Evolutionary conservation across 352 stramenopile species (phyloP).

Genomic region (Saprolegnia diclina): DNA sequence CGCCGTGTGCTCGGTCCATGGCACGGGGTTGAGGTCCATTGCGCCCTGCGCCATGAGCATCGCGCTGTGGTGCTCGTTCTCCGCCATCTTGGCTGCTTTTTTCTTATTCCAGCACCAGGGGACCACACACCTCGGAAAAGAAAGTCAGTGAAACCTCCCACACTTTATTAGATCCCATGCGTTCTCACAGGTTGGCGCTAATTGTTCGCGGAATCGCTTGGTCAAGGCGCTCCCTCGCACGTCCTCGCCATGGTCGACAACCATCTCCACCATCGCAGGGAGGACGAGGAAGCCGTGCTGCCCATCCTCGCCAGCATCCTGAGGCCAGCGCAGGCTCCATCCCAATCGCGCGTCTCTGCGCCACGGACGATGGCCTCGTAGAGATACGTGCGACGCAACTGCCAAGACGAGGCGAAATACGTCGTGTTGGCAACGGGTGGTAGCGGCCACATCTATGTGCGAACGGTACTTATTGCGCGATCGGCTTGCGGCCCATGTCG

Average conservation of each 20-base stretch:
- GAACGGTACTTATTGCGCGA: neutral
- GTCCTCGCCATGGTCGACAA: too few species aligned
- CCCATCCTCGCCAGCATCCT: too few species aligned
- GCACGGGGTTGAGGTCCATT: conserved; percentile 23
- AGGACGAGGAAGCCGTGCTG: too few species aligned
- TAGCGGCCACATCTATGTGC: neutral
- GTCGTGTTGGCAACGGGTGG: too few species aligned
- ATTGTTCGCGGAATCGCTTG: neutral
- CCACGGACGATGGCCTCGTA: too few species aligned
- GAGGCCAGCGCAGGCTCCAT: too few species aligned
- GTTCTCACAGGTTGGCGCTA: neutral
- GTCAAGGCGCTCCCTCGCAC: too few species aligned
- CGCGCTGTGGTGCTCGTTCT: conserved; percentile 11
- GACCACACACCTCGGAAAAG: conserved; percentile 16
- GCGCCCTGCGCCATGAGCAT: neutral
- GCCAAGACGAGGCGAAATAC: too few species aligned
- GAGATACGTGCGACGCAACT: too few species aligned
- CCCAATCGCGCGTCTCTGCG: too few species aligned
- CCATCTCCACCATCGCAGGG: too few species aligned
- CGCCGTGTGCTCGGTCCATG: conserved; percentile 88
- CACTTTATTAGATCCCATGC: conserved; percentile 14
- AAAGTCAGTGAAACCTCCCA: conserved; percentile 28
- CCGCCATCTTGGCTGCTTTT: conserved; percentile 18
- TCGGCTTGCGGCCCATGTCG: conserved; percentile 41
- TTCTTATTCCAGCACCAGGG: neutral